Base-by-base conservation (phyloP, 208 protist species). In the Crithidia sp. region DNA sequence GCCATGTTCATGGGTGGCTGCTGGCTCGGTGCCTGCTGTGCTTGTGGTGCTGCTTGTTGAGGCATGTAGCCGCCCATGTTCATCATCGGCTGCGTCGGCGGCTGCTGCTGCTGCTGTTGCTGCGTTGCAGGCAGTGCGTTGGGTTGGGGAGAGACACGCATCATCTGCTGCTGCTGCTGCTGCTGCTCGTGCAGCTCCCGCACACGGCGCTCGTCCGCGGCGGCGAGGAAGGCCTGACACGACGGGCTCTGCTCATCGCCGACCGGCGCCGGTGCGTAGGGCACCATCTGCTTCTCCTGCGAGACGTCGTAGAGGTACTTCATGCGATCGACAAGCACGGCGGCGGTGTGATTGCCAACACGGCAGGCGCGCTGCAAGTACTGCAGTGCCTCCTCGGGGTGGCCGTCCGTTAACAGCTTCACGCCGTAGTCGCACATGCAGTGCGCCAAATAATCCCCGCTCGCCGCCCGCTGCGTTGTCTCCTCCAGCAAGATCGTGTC, bases 401-500 rank as follows among this genome's bases (percentile, higher is more conserved):
- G 68, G 0, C 89, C 89, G 28, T 83, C 82, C 17, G 69, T 63
- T 14, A 91, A 55, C 45, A 96, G 66, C 45, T 73, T 60, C 58
- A 82, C 73, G 19, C 84, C 91, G 62, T 88, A 85, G 49, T 82
- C 68, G 56, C 77, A 82, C 56, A 96, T 83, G 65, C 79, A 87
- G 40, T 89, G 74, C 16, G 87, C 83, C 67, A 93, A 75, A 69
- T 77, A 88, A 9, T 47, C 55, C 41, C 81, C 75, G 44, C 71
- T 82, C 16, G 83, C 79, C 13, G 74, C 68, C 0, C 81, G 78
- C 50, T 85, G 80, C 52, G 86, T 87, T 3, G 83, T 83, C 56
- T 93, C 82, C 74, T 96, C 91, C 28, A 94, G 79, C 64, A 93
- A 54, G 41, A 86, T 78, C 14, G 83, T 84, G 28, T 92, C 74